Conservation (phyloP, 139 green algal genomes). For the Micromonas pusilla region DNA sequence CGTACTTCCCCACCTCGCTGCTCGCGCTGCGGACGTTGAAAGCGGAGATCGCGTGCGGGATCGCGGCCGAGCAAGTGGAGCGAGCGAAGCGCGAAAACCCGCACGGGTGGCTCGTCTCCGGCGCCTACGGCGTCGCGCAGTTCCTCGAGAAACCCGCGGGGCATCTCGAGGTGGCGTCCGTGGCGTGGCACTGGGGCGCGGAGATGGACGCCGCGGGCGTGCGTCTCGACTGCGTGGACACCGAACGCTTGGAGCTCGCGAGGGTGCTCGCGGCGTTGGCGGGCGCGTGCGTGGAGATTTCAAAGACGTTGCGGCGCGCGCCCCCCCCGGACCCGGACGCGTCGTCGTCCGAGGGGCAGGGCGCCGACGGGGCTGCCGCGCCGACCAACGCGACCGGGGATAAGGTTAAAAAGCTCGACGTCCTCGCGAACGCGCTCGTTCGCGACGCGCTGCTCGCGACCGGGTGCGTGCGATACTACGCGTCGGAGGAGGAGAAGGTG, state of each 20-base stretch:
- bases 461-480: conserved; percentile 42
- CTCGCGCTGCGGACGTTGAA: conserved; percentile 39
- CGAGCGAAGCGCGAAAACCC: background rate
- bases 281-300: background rate
- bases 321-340: no score
- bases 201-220: background rate
- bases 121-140: conserved; percentile 30
- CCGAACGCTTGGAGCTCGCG: background rate
- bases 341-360: no score
- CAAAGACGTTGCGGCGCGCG: background rate
- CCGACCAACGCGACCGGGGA: conserved; percentile 43
- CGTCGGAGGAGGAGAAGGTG: conserved; percentile 56
- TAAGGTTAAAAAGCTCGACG: conserved; percentile 50
- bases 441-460: conserved; percentile 36
- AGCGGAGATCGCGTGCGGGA: conserved; percentile 43
- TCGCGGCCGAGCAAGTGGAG: background rate
- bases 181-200: background rate
- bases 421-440: conserved; percentile 46
- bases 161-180: background rate
- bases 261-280: background rate
- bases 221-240: background rate
- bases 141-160: background rate
- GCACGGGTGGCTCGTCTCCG: conserved; percentile 27
- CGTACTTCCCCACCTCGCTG: conserved; percentile 33
- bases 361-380: no score